Conservation (phyloP, 805 yeast genomes). For the Kazachstania psychrophila region DNA sequence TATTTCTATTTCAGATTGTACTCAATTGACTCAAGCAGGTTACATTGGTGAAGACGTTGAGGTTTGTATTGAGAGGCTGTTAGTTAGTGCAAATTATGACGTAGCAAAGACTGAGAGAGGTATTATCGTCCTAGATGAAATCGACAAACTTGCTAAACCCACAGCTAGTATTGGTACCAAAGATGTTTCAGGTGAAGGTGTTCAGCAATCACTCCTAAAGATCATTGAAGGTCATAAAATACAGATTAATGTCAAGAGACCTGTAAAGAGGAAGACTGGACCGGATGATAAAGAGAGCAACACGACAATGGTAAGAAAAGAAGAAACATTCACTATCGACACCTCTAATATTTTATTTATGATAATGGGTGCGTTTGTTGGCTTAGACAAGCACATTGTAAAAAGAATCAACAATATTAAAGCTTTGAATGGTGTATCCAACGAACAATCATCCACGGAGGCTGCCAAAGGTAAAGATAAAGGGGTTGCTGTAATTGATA, state of each 20-base stretch:
- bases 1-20: constrained; percentile 51
- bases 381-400: constrained; percentile 41
- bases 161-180: constrained; percentile 39
- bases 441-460: too few relatives aligned
- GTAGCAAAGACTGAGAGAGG: constrained; percentile 47
- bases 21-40: constrained; percentile 55
- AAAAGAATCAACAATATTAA: constrained; percentile 30
- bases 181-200: constrained; percentile 59
- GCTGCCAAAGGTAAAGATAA: too few relatives aligned
- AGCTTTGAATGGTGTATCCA: constrained; percentile 10
- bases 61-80: constrained; percentile 43
- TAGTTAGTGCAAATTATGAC: constrained; percentile 43
- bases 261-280: constrained; percentile 24
- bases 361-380: constrained; percentile 55
- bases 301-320: constrained; percentile 28
- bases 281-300: constrained; percentile 24
- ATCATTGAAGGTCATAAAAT: constrained; percentile 49
- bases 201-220: constrained; percentile 50
- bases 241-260: constrained; percentile 38
- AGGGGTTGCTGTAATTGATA: too few relatives aligned
- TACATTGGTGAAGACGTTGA: constrained; percentile 60
- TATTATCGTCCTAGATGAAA: constrained; percentile 50
- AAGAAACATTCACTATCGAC: constrained; percentile 40
- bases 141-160: constrained; percentile 48
- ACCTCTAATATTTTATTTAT: constrained; percentile 49